Percentiles rank a stretch among this genome's conserved stretches.
These are phyloP conservation scores for Krasilnikovozyma curviuscula DNA, from an alignment of 768 basidiomycete species.

Conservation along the genomic window DNA sequence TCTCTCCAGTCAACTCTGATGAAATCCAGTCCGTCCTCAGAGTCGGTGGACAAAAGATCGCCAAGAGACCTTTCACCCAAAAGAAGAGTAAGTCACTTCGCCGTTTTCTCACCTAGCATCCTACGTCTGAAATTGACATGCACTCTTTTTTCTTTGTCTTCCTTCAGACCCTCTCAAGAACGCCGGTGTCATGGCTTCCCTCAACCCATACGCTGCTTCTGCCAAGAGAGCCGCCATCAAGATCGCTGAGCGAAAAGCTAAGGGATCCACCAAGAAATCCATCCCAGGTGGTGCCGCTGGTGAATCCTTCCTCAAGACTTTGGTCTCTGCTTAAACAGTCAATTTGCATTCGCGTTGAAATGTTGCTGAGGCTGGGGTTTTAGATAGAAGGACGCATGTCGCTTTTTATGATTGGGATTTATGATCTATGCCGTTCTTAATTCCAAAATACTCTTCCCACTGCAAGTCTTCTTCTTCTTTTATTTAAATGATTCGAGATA, in stretches of 20 bases:
- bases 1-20: slow-evolving; percentile 11
- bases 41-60: slow-evolving; percentile 59
- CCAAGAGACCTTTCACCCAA: slow-evolving; percentile 93
- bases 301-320: slow-evolving; percentile 61
- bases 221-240: slow-evolving; percentile 14
- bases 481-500: too few relatives aligned
- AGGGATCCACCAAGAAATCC: slow-evolving; percentile 39
- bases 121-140: too few relatives aligned
- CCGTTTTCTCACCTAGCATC: too few relatives aligned
- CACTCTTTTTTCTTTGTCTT: too few relatives aligned
- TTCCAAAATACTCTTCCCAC: too few relatives aligned
- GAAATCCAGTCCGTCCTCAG: slow-evolving; percentile 96
- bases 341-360: background rate
- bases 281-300: slow-evolving; percentile 44
- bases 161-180: slow-evolving; percentile 43
- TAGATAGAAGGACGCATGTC: background rate
- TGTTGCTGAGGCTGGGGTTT: background rate
- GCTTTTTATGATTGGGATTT: background rate
- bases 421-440: too few relatives aligned
- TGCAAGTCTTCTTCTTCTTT: too few relatives aligned
- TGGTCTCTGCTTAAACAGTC: slow-evolving; percentile 56
- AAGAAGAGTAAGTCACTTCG: too few relatives aligned
- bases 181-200: slow-evolving; percentile 56
- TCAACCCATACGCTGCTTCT: slow-evolving; percentile 75
- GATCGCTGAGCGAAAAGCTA: slow-evolving; percentile 52